phyloP scores from a whole-genome alignment of 441 rosid genomes.

The Erodium moschatum region DNA sequence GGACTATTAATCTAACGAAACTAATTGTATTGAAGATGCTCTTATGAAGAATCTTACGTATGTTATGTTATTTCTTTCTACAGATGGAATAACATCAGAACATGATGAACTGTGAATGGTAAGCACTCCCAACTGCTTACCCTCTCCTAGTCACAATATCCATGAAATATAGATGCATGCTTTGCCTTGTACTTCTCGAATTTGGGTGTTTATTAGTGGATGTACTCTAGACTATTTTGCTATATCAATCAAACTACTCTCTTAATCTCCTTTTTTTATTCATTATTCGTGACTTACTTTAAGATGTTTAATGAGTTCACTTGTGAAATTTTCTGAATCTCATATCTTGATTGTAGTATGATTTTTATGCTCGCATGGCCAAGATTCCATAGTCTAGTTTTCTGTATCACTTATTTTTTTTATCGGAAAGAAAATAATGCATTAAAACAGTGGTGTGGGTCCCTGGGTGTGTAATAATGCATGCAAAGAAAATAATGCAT shows the following conservation, averaged over 20 bases:
- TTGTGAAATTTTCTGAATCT: neutral
- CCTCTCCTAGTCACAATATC: constrained; percentile 1
- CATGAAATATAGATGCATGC: neutral
- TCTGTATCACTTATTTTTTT: neutral
- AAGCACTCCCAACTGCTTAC: constrained; percentile 11
- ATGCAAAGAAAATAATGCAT: no score
- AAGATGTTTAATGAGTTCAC: neutral
- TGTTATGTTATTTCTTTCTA: constrained; percentile 11
- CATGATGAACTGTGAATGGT: constrained; percentile 44
- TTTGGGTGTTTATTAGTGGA: constrained; percentile 4
- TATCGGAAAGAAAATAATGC: no score
- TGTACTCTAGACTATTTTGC: constrained; percentile 6
- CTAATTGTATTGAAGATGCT: no score
- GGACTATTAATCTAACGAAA: no score
- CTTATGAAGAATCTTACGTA: neutral
- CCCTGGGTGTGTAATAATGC: no score
- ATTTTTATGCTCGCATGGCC: neutral
- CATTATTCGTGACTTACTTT: neutral
- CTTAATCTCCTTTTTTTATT: neutral
- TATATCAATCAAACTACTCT: constrained; percentile 2
- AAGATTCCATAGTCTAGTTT: neutral
- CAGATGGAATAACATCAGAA: constrained; percentile 25
- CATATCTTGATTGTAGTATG: neutral
- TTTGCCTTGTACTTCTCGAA: neutral
- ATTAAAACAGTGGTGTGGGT: no score